Evolutionary conservation across 345 rosid species (phyloP), one percentile per base, ranked within the genome.

Genomic region (Jatropha curcas): DNA sequence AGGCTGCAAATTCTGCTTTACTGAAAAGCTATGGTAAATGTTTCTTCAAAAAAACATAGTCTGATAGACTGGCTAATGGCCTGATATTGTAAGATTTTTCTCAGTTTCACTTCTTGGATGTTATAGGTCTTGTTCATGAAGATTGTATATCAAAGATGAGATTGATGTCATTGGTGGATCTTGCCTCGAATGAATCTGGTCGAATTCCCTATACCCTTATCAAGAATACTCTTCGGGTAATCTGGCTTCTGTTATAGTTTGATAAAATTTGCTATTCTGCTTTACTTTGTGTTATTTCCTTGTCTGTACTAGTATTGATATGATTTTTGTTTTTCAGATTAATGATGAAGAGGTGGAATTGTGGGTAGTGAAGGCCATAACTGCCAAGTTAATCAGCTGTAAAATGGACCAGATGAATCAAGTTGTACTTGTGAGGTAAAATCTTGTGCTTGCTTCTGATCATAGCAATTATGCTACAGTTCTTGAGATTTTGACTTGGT

Each of bases 331-430:
- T 16, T 65, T 73, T 61, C 85, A 94, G 98, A 83, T 94, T 72
- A 80, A 78, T 46, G 92, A 90, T n/a, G 88, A 88, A 76, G 98
- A 90, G 77, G 91, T 92, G 58, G 98, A 94, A 77, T 31, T 76
- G 43, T 92, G 98, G 98, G 86, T 94, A 63, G 97, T 92, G 6
- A 94, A 85, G 86, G 97, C 98, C 55, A 87, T 86, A 79, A 87
- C 91, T 34, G 88, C 94, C 0, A 89, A 94, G 81, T 77, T 94
- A 79, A 70, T 90, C 52, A 91, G 85, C 53, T 89, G 97, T 78
- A 92, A 88, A 81, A 92, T 94, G 87, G 95, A 94, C 80, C 97
- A 94, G 84, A 85, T 92, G 97, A 94, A 92, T 83, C 84, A 88
- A 84, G 88, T 81, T 75, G 84, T 90, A 61, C 71, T 89, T 67